phyloP scores from a whole-genome alignment of 2,329 filamentous ascomycete species.

The Venturia effusa region DNA sequence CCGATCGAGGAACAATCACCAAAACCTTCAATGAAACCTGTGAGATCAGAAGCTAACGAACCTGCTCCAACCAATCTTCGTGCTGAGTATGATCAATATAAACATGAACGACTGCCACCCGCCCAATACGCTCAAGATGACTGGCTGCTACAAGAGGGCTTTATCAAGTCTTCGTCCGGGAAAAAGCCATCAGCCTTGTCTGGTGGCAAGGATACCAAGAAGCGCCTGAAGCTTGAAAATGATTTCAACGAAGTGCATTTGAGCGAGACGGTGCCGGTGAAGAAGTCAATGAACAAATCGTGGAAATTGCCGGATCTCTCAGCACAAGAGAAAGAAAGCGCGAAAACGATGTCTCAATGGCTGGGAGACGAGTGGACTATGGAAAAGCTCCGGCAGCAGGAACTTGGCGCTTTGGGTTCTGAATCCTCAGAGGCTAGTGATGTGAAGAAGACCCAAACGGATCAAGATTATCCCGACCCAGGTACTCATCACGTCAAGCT shows the following conservation, averaged over 20 bases:
- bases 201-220: neutral
- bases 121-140: neutral
- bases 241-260: constrained; percentile 5
- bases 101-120: neutral
- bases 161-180: neutral
- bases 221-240: neutral
- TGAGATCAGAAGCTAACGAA: neutral
- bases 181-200: neutral
- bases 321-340: neutral
- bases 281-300: neutral
- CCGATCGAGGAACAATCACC: neutral
- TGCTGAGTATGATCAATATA: constrained; percentile 8
- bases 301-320: neutral
- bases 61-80: neutral
- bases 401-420: neutral
- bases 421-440: neutral
- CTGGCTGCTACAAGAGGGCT: constrained; percentile 7
- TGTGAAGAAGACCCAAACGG: neutral
- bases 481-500: neutral
- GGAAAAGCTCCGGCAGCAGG: neutral
- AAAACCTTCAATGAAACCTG: neutral
- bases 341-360: neutral
- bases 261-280: neutral
- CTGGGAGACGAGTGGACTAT: constrained; percentile 1
- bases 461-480: neutral